phyloP scores from a whole-genome alignment of 495 filamentous ascomycete species.

The Daldinia vernicosa region DNA sequence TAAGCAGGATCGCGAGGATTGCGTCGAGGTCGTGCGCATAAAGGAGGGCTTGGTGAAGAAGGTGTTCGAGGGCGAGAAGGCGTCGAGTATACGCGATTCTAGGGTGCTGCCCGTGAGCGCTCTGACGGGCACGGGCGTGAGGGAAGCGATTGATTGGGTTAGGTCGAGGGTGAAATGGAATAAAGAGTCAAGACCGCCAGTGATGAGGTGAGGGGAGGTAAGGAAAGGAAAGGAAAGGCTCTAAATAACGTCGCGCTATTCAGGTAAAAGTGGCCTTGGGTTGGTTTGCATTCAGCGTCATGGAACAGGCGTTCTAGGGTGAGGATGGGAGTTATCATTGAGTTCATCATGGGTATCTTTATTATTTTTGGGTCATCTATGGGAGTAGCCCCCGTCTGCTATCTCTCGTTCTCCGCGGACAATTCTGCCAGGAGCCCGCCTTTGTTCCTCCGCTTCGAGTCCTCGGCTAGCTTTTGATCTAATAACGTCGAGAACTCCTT shows the following conservation, averaged over 20 bases:
- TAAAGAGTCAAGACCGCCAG: constrained; percentile 87
- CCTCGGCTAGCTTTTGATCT: constrained; percentile 74
- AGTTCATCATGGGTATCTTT: constrained; percentile 47
- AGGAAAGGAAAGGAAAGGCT: neutral
- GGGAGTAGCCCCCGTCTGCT: constrained; percentile 31
- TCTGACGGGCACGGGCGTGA: constrained; percentile 87
- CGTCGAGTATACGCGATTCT: constrained; percentile 83
- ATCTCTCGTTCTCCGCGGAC: constrained; percentile 83
- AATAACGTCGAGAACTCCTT: constrained; percentile 79
- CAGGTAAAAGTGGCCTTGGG: constrained; percentile 12
- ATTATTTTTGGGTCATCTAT: constrained; percentile 43
- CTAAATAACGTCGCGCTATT: neutral
- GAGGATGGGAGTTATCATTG: constrained; percentile 29
- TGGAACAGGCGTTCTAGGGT: constrained; percentile 37
- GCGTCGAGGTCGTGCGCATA: constrained; percentile 94
- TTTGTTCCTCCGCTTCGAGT: constrained; percentile 77
- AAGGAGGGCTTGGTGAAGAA: constrained; percentile 94
- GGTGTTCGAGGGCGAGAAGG: constrained; percentile 94
- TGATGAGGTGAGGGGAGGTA: constrained; percentile 73
- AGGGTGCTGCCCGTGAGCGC: constrained; percentile 92
- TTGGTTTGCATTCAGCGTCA: constrained; percentile 40
- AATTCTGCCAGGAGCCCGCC: constrained; percentile 79
- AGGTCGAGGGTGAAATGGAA: constrained; percentile 93
- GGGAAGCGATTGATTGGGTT: constrained; percentile 96
- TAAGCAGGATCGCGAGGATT: constrained; percentile 97